A percentile compares a stretch with the other conserved stretches of the same genome.
Conservation (phyloP, 2,329 filamentous ascomycete genomes). For the Bipolaris cookei region DNA sequence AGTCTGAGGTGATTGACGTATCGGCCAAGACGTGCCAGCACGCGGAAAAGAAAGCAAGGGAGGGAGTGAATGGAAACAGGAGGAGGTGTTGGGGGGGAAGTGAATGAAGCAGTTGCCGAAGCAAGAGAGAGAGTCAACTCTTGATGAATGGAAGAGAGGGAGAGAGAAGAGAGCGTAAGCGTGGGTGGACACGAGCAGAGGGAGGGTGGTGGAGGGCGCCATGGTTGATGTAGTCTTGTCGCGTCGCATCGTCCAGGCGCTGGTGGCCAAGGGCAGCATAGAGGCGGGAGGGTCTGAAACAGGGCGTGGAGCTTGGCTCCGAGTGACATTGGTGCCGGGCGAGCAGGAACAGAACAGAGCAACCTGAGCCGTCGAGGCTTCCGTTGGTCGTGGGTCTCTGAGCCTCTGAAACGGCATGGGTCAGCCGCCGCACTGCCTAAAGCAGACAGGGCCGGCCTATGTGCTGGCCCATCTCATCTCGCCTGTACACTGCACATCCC, state of each 20-base stretch:
- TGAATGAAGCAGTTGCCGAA: constrained; percentile 16
- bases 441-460: constrained; percentile 10
- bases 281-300: constrained; percentile 46
- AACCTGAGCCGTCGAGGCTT: constrained; percentile 8
- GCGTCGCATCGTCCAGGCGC: constrained; percentile 30
- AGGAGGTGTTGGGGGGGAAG: constrained; percentile 6
- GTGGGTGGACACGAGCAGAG: not conserved
- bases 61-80: constrained; percentile 12
- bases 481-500: not conserved
- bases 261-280: constrained; percentile 44
- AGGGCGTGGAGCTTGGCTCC: constrained; percentile 33
- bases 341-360: constrained; percentile 22
- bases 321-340: constrained; percentile 27
- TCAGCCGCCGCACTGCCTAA: constrained; percentile 16
- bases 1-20: constrained; percentile 35
- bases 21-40: constrained; percentile 51
- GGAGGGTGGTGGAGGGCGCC: constrained; percentile 23
- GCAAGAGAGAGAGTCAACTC: constrained; percentile 28
- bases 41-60: constrained; percentile 28
- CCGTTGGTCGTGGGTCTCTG: constrained; percentile 26
- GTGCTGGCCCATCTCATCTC: not conserved
- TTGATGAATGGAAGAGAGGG: constrained; percentile 41
- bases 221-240: constrained; percentile 37
- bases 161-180: constrained; percentile 16
- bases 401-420: constrained; percentile 28